Percentiles rank a stretch among this genome's conserved stretches.
These are phyloP conservation scores for Penicillium herquei DNA, from an alignment of 495 filamentous ascomycete species.

Conservation along the genomic window DNA sequence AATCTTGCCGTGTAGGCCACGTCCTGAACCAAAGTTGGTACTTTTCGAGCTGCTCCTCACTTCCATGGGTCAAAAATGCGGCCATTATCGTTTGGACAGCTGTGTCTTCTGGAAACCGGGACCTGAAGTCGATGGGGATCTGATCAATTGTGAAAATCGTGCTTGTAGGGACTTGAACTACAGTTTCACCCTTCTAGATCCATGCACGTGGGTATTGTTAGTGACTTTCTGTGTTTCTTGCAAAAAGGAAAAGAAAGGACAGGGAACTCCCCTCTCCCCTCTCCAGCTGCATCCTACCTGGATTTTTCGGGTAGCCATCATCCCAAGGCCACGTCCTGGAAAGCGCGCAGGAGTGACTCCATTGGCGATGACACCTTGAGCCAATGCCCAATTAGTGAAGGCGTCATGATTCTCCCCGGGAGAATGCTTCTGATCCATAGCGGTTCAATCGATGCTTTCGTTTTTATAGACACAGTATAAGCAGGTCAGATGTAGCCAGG, in stretches of 20 bases:
- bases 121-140: slow-evolving; percentile 47
- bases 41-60: slow-evolving; percentile 27
- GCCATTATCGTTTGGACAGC: slow-evolving; percentile 69
- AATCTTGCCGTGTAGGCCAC: slow-evolving; percentile 60
- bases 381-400: slow-evolving; percentile 62
- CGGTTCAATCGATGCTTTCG: background rate
- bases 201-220: background rate
- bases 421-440: slow-evolving; percentile 24
- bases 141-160: slow-evolving; percentile 61
- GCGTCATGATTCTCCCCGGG: slow-evolving; percentile 48
- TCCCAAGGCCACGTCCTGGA: slow-evolving; percentile 68
- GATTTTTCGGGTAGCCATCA: slow-evolving; percentile 64
- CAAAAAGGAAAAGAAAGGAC: too few species aligned
- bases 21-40: slow-evolving; percentile 63
- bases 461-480: slow-evolving; percentile 20
- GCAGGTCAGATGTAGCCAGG: background rate
- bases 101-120: slow-evolving; percentile 48
- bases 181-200: slow-evolving; percentile 19
- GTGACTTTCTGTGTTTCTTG: background rate
- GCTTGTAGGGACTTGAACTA: slow-evolving; percentile 54
- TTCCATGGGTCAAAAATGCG: slow-evolving; percentile 59
- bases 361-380: slow-evolving; percentile 55
- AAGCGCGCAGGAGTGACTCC: slow-evolving; percentile 60
- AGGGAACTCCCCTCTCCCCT: background rate
- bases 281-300: slow-evolving; percentile 44